These are phyloP conservation scores for Russula sp. DNA, from an alignment of 768 basidiomycete species.

Conservation along the genomic window DNA sequence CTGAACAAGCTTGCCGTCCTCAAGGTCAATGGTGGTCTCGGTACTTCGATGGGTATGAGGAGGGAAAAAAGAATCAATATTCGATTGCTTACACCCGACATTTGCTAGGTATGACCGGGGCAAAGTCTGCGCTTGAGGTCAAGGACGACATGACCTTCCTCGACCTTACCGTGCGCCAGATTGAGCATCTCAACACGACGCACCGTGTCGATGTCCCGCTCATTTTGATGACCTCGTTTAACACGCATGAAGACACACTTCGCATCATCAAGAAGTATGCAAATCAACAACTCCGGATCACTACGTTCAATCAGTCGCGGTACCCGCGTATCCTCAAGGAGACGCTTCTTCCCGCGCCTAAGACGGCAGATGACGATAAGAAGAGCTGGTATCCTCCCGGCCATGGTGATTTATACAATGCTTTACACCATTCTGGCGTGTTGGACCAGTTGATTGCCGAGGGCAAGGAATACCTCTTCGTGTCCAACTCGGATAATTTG, in stretches of 20 bases:
- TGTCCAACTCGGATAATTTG: constrained; percentile 96
- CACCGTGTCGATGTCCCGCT: constrained; percentile 89
- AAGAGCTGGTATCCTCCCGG: constrained; percentile 96
- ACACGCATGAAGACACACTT: constrained; percentile 95
- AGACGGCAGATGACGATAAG: constrained; percentile 78
- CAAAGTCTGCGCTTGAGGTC: constrained; percentile 93
- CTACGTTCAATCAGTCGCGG: constrained; percentile 89
- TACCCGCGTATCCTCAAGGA: constrained; percentile 94
- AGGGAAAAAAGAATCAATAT: not conserved
- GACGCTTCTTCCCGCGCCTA: constrained; percentile 79
- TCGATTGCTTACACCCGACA: constrained; percentile 6
- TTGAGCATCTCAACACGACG: constrained; percentile 90
- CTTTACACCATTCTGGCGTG: constrained; percentile 84
- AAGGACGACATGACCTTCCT: constrained; percentile 98
- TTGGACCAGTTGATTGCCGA: constrained; percentile 85
- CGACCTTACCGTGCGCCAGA: constrained; percentile 90
- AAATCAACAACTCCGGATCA: constrained; percentile 91
- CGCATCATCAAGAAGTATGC: constrained; percentile 97
- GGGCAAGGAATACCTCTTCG: constrained; percentile 96
- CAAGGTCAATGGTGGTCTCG: constrained; percentile 93
- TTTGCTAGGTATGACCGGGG: constrained; percentile 69
- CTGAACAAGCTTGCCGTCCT: constrained; percentile 93
- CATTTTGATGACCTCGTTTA: constrained; percentile 98
- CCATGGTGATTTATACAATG: constrained; percentile 95
- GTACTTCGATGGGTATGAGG: constrained; percentile 77